A percentile compares a stretch with the other conserved stretches of the same genome.
Evolutionary conservation across 2,329 filamentous ascomycete species (phyloP).

Genomic region (Thelonectria olida): DNA sequence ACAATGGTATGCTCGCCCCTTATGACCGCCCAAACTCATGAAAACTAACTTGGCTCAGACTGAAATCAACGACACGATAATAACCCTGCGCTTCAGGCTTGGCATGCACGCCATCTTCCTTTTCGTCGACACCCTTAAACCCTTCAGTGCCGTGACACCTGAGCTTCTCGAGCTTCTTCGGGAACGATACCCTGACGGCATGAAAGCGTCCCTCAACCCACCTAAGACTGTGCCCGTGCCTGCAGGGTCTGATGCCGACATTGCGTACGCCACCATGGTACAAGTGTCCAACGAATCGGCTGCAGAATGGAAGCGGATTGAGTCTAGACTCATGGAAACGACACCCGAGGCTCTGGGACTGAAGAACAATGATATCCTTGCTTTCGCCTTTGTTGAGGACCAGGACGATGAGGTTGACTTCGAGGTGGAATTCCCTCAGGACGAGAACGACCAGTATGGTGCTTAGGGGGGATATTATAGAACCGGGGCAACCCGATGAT

Average conservation of each 20-base stretch:
- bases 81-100: conserved; percentile 77
- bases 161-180: conserved; percentile 67
- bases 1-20: conserved; percentile 15
- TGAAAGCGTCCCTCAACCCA: conserved; percentile 49
- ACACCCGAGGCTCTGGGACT: conserved; percentile 55
- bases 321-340: conserved; percentile 44
- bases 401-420: conserved; percentile 53
- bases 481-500: too few species aligned
- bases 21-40: too few species aligned
- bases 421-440: conserved; percentile 56
- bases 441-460: conserved; percentile 51
- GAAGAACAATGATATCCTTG: conserved; percentile 58
- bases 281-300: conserved; percentile 55
- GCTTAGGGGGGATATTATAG: conserved; percentile 8
- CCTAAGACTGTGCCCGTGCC: conserved; percentile 52
- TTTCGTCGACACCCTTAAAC: conserved; percentile 66
- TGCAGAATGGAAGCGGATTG: conserved; percentile 60
- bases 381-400: conserved; percentile 57
- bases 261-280: conserved; percentile 58
- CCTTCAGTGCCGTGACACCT: conserved; percentile 65
- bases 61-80: conserved; percentile 57
- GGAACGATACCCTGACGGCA: conserved; percentile 65
- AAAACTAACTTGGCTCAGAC: conserved; percentile 22
- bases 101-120: conserved; percentile 76
- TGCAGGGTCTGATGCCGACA: conserved; percentile 48